Evolutionary conservation across 176 grass and related monocot genomes (phyloP).

Genomic region (Juncus inflexus): DNA sequence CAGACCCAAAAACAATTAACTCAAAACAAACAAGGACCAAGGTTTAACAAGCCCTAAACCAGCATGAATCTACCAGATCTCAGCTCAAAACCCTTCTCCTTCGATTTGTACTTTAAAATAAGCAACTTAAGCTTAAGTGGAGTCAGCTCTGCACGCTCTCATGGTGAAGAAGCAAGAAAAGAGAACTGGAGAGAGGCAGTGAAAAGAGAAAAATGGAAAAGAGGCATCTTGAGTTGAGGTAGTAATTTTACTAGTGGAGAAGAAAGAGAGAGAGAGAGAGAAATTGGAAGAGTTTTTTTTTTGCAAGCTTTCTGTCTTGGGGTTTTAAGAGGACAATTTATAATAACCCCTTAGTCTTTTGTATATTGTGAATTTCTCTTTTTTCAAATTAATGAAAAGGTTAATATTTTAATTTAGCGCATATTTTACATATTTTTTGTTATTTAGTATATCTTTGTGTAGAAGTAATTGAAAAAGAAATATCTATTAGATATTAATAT

Average conservation of each 20-base stretch:
- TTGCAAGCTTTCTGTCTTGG: neutral
- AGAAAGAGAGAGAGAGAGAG: slow-evolving; percentile 16
- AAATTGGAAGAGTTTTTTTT: slow-evolving; percentile 25
- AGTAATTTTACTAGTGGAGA: neutral
- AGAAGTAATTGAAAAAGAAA: no score
- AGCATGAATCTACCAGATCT: slow-evolving; percentile 26
- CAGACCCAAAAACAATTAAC: slow-evolving; percentile 7
- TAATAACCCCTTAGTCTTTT: no score
- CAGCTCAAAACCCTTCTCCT: slow-evolving; percentile 18
- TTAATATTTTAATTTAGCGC: no score
- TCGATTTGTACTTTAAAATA: slow-evolving; percentile 4
- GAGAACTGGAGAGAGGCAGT: neutral
- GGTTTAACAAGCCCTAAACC: slow-evolving; percentile 4
- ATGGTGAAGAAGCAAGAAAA: slow-evolving; percentile 9
- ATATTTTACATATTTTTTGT: no score
- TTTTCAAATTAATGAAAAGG: no score
- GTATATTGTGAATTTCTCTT: no score
- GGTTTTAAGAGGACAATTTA: neutral
- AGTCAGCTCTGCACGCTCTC: neutral
- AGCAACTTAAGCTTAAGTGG: neutral
- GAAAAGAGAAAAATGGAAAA: neutral
- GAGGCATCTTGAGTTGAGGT: slow-evolving; percentile 6
- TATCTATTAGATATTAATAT: no score
- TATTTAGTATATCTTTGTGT: no score
- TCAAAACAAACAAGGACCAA: slow-evolving; percentile 15